Percentiles rank a stretch among this genome's conserved stretches.
Evolutionary conservation across 2,329 filamentous ascomycete genomes (phyloP).

Genomic region (Clarireedia monteithiana): DNA sequence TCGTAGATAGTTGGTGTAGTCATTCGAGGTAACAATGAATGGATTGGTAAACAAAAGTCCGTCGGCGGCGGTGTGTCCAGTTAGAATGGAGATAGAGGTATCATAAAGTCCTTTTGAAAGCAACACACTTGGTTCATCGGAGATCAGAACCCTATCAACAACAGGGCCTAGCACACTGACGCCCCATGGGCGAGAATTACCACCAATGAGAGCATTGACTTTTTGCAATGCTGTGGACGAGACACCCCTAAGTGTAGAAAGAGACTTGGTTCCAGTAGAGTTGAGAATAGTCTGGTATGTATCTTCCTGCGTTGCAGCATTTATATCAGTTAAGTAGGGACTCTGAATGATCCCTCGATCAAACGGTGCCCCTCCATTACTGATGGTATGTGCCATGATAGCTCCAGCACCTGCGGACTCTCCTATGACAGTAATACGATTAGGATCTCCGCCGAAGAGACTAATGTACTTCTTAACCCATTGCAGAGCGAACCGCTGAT

Average conservation of each 20-base stretch:
- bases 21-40: slow-evolving; percentile 12
- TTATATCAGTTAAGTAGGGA: slow-evolving; percentile 2
- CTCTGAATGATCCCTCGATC: slow-evolving; percentile 31
- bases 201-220: too few relatives aligned
- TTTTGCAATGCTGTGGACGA: too few relatives aligned
- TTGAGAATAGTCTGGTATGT: slow-evolving; percentile 9
- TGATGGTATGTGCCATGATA: slow-evolving; percentile 40
- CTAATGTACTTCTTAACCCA: slow-evolving; percentile 49
- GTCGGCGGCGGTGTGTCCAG: slow-evolving; percentile 36
- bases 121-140: too few relatives aligned
- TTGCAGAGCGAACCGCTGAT: slow-evolving; percentile 47
- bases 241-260: background rate
- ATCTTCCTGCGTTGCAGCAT: too few relatives aligned
- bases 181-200: too few relatives aligned
- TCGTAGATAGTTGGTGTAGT: background rate
- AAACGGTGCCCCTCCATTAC: slow-evolving; percentile 32
- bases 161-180: too few relatives aligned
- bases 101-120: too few relatives aligned
- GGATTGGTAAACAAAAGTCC: slow-evolving; percentile 26
- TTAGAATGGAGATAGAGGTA: slow-evolving; percentile 30
- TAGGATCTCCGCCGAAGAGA: slow-evolving; percentile 45
- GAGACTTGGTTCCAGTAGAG: background rate
- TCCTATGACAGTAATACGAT: slow-evolving; percentile 42
- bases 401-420: slow-evolving; percentile 43
- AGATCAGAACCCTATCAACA: too few relatives aligned